These are phyloP conservation scores for Fusarium drepaniforme DNA, from an alignment of 2,329 filamentous ascomycete species.

Conservation along the genomic window DNA sequence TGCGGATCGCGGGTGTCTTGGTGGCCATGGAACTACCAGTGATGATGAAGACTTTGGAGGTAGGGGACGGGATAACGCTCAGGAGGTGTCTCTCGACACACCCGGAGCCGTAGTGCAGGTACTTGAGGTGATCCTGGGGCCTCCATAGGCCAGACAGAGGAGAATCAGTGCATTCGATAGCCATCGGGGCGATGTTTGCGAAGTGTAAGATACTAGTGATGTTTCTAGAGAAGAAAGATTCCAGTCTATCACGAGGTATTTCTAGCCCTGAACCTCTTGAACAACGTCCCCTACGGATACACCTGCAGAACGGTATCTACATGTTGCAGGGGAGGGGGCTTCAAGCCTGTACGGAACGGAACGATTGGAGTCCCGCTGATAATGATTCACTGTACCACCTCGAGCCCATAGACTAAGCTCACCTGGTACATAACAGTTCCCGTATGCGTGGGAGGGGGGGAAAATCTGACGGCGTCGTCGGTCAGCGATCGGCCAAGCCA, in stretches of 20 bases:
- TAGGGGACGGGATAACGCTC: conserved; percentile 16
- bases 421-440: conserved; percentile 20
- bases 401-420: conserved; percentile 24
- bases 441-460: conserved; percentile 11
- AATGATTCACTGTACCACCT: conserved; percentile 36
- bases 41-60: conserved; percentile 34
- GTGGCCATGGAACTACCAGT: conserved; percentile 28
- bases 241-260: conserved; percentile 21
- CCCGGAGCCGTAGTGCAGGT: conserved; percentile 33
- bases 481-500: conserved; percentile 36
- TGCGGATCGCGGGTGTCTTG: conserved; percentile 25
- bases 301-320: conserved; percentile 10
- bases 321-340: background rate
- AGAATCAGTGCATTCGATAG: conserved; percentile 23
- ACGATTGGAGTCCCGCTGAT: conserved; percentile 7
- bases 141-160: conserved; percentile 35
- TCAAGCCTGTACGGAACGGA: background rate
- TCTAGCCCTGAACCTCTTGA: conserved; percentile 20
- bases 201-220: background rate
- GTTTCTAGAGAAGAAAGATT: background rate
- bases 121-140: conserved; percentile 32
- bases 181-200: conserved; percentile 11
- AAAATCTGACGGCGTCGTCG: conserved; percentile 29
- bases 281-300: background rate
- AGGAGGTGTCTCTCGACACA: conserved; percentile 35